These are phyloP conservation scores for Tricholoma sp. DNA, from an alignment of 768 basidiomycete species.

Conservation along the genomic window DNA sequence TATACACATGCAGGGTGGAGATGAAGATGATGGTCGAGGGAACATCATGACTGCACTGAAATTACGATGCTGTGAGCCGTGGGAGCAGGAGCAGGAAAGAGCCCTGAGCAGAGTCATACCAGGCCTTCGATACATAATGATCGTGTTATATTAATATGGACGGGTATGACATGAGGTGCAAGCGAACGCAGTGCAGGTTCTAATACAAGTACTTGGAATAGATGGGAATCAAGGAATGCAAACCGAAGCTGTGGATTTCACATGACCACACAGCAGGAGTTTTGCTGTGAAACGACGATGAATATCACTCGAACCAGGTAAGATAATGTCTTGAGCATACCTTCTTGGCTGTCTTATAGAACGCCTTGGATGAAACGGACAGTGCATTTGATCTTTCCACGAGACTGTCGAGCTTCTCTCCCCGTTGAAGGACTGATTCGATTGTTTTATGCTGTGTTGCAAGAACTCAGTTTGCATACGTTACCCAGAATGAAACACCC, in stretches of 20 bases:
- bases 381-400: conserved; percentile 91
- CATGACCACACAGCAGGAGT: conserved; percentile 90
- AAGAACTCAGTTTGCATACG: background rate
- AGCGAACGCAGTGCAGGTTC: conserved; percentile 1
- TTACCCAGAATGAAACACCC: conserved; percentile 23
- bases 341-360: conserved; percentile 99
- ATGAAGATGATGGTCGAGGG: too few relatives aligned
- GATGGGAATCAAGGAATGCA: conserved; percentile 1
- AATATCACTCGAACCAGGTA: conserved; percentile 7
- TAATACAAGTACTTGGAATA: background rate
- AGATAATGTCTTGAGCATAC: conserved; percentile 34
- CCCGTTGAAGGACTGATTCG: conserved; percentile 91
- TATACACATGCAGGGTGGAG: background rate
- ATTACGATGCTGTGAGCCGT: too few relatives aligned
- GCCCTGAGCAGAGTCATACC: too few relatives aligned
- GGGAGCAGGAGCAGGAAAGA: too few relatives aligned
- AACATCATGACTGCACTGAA: too few relatives aligned
- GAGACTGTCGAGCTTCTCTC: conserved; percentile 93
- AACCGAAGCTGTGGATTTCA: conserved; percentile 22
- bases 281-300: conserved; percentile 61
- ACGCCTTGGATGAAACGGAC: conserved; percentile 92
- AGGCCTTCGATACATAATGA: background rate
- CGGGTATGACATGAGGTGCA: background rate
- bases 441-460: conserved; percentile 91
- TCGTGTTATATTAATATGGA: background rate